Conservation (phyloP, 257 asterid species). For the Knoxia roxburghii region DNA sequence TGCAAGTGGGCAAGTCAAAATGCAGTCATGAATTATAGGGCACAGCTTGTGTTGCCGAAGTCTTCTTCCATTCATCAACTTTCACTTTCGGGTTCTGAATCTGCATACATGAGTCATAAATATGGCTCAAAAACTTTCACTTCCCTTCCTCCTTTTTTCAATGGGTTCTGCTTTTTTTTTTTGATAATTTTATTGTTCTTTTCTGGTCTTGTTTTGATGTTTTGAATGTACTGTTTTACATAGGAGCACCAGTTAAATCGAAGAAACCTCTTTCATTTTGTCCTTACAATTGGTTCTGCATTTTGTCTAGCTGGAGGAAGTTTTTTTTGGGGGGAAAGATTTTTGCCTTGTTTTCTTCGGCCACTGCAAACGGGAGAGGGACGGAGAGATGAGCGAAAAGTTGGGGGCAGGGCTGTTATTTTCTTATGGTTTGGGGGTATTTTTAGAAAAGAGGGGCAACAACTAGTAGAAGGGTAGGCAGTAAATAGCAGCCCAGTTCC, state of each 20-base stretch:
- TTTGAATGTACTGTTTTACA: conserved; percentile 5
- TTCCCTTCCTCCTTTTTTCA: conserved; percentile 34
- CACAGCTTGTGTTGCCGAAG: conserved; percentile 18
- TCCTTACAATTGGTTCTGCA: conserved; percentile 55
- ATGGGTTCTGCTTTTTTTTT: no score
- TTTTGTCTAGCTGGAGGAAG: no score
- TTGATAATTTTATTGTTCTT: neutral
- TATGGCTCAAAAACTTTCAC: conserved; percentile 21
- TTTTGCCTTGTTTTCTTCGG: no score
- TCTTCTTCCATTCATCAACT: conserved; percentile 22
- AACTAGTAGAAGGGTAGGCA: no score
- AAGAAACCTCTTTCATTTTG: conserved; percentile 59
- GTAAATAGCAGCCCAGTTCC: no score
- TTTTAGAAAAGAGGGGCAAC: no score
- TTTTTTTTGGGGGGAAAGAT: no score
- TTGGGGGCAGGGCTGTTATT: no score
- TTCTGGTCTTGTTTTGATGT: conserved; percentile 9
- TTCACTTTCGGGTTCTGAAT: conserved; percentile 34
- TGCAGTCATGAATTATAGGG: conserved; percentile 27
- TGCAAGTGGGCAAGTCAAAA: conserved; percentile 35
- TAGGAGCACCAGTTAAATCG: conserved; percentile 61
- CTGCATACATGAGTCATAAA: neutral
- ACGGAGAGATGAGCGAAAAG: no score
- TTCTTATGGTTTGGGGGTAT: no score
- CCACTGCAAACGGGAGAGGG: no score